Base-by-base conservation (phyloP, 192 early-diverging fungal genomes). In the Martensiomyces pterosporus region DNA sequence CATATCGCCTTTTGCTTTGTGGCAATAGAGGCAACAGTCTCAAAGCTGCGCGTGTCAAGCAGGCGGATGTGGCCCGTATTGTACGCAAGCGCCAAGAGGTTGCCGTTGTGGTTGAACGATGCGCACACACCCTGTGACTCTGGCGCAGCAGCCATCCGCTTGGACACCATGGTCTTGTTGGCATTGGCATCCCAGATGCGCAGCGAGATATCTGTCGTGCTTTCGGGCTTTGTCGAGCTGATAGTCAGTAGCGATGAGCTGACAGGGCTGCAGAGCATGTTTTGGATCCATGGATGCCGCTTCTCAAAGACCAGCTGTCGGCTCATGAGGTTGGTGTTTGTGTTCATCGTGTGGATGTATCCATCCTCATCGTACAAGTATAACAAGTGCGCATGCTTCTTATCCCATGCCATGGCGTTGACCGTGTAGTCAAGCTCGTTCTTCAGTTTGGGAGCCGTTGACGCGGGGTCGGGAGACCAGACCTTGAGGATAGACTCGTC, bases 401-500 rank as follows among this genome's bases (percentile, higher is more conserved):
- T 49, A 36, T 74, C 71, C 71, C 71, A 74, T 19, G 64, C 60
- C 64, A 74, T 74, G 10, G 71, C 60, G 49, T 39, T 60, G 23
- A 67, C 71, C 15, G 59, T 47, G 34, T 53, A 74, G 49, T 67
- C 64, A 2, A 74, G 64, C 55, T 67, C 64, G 55, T 74, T 74
- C 42, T 74, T 74, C 23, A 74, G 55, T 52, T 57, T 57, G 9
- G 69, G 54, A n/a, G 43, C 43, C 39, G 55, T 38, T 4, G 57
- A 57, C 9, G 51, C 33, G 46, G 64, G 48, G 15, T 74, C 64
- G 3, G 71, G 71, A 38, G 71, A 56, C 71, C 71, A 74, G 3
- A 74, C 48, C 52, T 67, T 66, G 26, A 74, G 55, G 16, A 74
- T 65, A 9, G 59, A 62, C 44, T 74, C 71, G 55, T 74, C 71